These are phyloP conservation scores for Podila horticola DNA, from an alignment of 192 early-diverging fungal genomes.

Conservation along the genomic window DNA sequence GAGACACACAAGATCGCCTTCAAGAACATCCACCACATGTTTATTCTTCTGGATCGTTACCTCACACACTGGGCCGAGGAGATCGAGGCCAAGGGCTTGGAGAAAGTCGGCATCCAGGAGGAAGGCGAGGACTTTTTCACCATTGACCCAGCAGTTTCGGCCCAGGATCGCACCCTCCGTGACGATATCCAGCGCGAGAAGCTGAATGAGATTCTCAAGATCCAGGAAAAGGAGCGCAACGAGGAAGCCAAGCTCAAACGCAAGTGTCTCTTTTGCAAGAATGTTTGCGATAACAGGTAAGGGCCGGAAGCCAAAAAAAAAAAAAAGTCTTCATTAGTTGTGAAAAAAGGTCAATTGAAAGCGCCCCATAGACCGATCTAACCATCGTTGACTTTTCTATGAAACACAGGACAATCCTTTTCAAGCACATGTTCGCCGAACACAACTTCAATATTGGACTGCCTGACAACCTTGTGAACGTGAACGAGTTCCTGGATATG, in stretches of 20 bases:
- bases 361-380: too few relatives aligned
- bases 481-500: conserved; percentile 83
- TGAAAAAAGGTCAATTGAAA: neutral
- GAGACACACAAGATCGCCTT: conserved; percentile 71
- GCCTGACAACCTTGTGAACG: conserved; percentile 89
- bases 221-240: conserved; percentile 78
- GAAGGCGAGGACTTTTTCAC: conserved; percentile 55
- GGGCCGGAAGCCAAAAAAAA: neutral
- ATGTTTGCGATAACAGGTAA: conserved; percentile 73
- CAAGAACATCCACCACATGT: conserved; percentile 80
- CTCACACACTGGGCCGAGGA: conserved; percentile 76
- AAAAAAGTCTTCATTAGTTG: neutral
- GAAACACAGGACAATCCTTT: conserved; percentile 66
- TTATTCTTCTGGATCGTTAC: conserved; percentile 80
- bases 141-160: conserved; percentile 68
- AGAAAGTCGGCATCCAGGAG: conserved; percentile 42
- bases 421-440: conserved; percentile 90
- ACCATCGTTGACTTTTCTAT: neutral
- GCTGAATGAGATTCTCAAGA: conserved; percentile 76
- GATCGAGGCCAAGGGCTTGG: conserved; percentile 46
- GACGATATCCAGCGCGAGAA: conserved; percentile 77
- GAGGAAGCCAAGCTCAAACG: conserved; percentile 70
- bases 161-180: conserved; percentile 72
- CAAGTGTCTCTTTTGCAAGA: conserved; percentile 96
- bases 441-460: conserved; percentile 96